These are phyloP conservation scores for Stagonosporopsis chrysanthemi DNA, from an alignment of 2,329 filamentous ascomycete species.

Conservation along the genomic window DNA sequence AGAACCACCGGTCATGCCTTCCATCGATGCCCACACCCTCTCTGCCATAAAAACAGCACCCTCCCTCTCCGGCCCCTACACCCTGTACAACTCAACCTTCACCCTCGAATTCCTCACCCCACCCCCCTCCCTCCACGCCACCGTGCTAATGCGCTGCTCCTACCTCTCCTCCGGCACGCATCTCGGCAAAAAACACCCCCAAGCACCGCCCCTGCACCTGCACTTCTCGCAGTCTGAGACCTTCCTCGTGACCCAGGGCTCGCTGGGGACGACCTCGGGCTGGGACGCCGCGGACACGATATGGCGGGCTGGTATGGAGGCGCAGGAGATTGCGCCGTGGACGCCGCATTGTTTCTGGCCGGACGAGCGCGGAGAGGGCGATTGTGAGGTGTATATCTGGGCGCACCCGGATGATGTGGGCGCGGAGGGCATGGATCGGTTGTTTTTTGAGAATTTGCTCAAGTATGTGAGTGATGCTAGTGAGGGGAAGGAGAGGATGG, in stretches of 20 bases:
- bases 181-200: slow-evolving; percentile 21
- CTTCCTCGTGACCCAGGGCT: slow-evolving; percentile 20
- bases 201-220: slow-evolving; percentile 26
- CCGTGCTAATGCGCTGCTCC: slow-evolving; percentile 25
- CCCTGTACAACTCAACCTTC: slow-evolving; percentile 18
- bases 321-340: slow-evolving; percentile 21
- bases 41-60: slow-evolving; percentile 14
- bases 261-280: slow-evolving; percentile 16
- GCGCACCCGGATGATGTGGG: slow-evolving; percentile 23
- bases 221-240: slow-evolving; percentile 29
- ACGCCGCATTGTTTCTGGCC: slow-evolving; percentile 25
- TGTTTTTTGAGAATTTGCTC: slow-evolving; percentile 28
- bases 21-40: background rate
- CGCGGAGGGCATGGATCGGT: slow-evolving; percentile 20
- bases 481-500: slow-evolving; percentile 23
- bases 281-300: background rate
- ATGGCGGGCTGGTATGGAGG: background rate
- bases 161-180: slow-evolving; percentile 13
- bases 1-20: background rate
- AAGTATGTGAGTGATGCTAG: slow-evolving; percentile 21
- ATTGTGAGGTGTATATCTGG: slow-evolving; percentile 23
- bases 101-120: slow-evolving; percentile 25
- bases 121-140: slow-evolving; percentile 20
- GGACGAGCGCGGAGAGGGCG: slow-evolving; percentile 10
- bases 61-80: slow-evolving; percentile 18